Evolutionary conservation across 352 stramenopile genomes (phyloP).

Genomic region (Phytophthora pisi): DNA sequence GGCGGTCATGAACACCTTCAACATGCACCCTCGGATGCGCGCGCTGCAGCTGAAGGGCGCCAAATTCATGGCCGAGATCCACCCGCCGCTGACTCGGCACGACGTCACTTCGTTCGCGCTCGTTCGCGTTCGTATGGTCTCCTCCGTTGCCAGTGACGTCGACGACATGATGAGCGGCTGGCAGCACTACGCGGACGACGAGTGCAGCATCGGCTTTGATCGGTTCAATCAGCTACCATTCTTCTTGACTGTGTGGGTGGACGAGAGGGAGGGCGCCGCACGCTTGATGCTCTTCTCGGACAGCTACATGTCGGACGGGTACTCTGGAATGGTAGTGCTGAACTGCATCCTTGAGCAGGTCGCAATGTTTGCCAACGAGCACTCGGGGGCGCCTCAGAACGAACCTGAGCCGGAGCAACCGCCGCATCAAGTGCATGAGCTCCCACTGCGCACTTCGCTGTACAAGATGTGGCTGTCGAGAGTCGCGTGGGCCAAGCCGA

Average conservation of each 20-base stretch:
- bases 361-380: constrained; percentile 1
- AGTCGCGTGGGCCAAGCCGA: constrained; percentile 13
- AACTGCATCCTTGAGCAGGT: constrained; percentile 38
- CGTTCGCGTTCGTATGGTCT: constrained; percentile 18
- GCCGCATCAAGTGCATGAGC: constrained; percentile 8
- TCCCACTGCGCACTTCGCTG: constrained; percentile 20
- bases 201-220: constrained; percentile 42
- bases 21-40: constrained; percentile 45
- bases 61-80: constrained; percentile 33
- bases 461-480: constrained; percentile 30
- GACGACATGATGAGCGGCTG: constrained; percentile 24
- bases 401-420: constrained; percentile 10
- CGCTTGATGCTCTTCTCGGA: constrained; percentile 55
- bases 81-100: constrained; percentile 23
- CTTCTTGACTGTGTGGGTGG: constrained; percentile 32
- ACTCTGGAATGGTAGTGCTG: constrained; percentile 41
- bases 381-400: background rate
- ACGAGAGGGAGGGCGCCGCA: constrained; percentile 10
- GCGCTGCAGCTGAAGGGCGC: constrained; percentile 23
- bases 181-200: constrained; percentile 37
- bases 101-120: constrained; percentile 25
- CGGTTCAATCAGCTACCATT: constrained; percentile 39
- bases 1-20: constrained; percentile 39
- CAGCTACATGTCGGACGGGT: constrained; percentile 56
- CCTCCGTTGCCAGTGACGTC: constrained; percentile 8